Base-by-base conservation (phyloP, 116 monocot genomes). In the Dioscorea cayenensis region DNA sequence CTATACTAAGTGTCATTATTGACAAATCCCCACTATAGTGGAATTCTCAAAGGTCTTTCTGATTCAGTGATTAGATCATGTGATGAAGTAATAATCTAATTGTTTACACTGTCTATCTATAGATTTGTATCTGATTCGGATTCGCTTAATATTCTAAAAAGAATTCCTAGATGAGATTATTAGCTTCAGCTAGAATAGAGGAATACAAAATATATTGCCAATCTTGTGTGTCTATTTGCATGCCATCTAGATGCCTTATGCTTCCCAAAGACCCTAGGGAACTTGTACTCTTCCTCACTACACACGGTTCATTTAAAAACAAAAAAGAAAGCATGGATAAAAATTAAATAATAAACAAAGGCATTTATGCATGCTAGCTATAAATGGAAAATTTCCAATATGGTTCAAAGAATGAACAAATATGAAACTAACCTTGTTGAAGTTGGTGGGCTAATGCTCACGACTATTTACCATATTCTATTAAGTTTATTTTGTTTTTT, bases 321-420 rank as follows among this genome's bases (percentile, higher is more conserved):
- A n/a, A 55, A 55, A n/a, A 16, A 55, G 59, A 70, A 28, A 70
- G 70, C 70, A 58, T 17, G 70, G 32, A 70, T 9, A 14, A 70
- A 70, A 25, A 32, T 32, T 32, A 32, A 32, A 32, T 1, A 32
- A 51, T 3, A 32, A 28, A n/a, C 14, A 69, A 6, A 19, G 52
- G 11, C 6, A 70, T 70, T 59, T 29, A 18, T 70, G 29, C 49
- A 69, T 29, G 55, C 51, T 70, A 28, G 28, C 18, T 58, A 51
- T 29, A 14, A 32, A 35, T 17, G 32, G 65, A 16, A 32, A 65
- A 2, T 14, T 25, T 19, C 29, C 22, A 3, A 43, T 43, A 17
- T 48, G 9, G 16, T 14, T 43, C 5, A 43, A 0, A 21, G 36
- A 36, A 6, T 55, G 16, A 55, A n/a, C 55, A 55, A 32, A 32